phyloP scores from a whole-genome alignment of 1,284 basidiomycete genomes.

The Heterobasidion occidentale region DNA sequence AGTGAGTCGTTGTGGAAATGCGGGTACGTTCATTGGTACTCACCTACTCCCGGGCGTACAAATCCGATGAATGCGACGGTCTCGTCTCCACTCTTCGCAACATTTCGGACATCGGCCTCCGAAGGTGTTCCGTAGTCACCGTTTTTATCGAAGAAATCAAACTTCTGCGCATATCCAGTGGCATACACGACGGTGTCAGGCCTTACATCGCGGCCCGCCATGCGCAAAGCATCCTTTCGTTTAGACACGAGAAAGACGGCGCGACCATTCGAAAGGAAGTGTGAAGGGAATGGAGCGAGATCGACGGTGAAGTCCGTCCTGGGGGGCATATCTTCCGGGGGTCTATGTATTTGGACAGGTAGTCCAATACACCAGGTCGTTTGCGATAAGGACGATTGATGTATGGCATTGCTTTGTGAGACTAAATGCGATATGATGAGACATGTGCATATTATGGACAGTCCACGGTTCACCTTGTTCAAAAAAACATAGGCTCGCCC shows the following conservation, averaged over 20 bases:
- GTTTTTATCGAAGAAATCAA: slow-evolving; percentile 40
- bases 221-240: slow-evolving; percentile 37
- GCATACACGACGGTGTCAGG: slow-evolving; percentile 47
- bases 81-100: slow-evolving; percentile 40
- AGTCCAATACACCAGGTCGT: slow-evolving; percentile 34
- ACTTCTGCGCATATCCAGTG: slow-evolving; percentile 47
- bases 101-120: slow-evolving; percentile 45
- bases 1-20: background rate
- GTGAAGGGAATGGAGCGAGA: slow-evolving; percentile 50
- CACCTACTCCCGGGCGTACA: slow-evolving; percentile 54
- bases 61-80: slow-evolving; percentile 56
- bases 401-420: slow-evolving; percentile 52
- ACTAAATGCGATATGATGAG: slow-evolving; percentile 19
- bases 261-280: slow-evolving; percentile 36
- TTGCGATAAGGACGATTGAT: slow-evolving; percentile 50
- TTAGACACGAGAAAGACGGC: slow-evolving; percentile 40
- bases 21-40: slow-evolving; percentile 12
- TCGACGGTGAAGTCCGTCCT: slow-evolving; percentile 44
- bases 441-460: background rate
- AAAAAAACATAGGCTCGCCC: slow-evolving; percentile 50
- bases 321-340: slow-evolving; percentile 42
- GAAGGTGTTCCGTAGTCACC: slow-evolving; percentile 40
- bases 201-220: slow-evolving; percentile 32
- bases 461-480: slow-evolving; percentile 29
- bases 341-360: slow-evolving; percentile 47